Evolutionary conservation across 345 rosid species (phyloP), one percentile per base, ranked within the genome.

Genomic region (Eucalyptus dawsonii): DNA sequence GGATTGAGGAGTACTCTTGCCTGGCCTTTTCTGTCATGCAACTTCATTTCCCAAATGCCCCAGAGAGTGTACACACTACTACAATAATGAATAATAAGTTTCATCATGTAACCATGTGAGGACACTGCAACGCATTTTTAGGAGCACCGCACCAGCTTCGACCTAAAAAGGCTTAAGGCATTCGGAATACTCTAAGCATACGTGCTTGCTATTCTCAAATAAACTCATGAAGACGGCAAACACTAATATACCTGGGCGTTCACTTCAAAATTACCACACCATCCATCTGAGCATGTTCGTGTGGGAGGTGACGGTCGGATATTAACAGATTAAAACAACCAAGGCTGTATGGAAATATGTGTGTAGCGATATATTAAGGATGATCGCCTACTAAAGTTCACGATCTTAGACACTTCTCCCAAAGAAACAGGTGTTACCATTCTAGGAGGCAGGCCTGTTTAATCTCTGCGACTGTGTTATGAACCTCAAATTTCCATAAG

Each of bases 401-500:
- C 62, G 47, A 40, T 40, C 85, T 76, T 76, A 76, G 42, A 76
- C 83, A 76, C 50, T 53, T 44, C 34, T 21, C n/a, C 31, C 45
- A 44, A 15, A 1, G 40, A 58, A 53, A 6, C 53, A 45, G 34
- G 42, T 27, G 81, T 14, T 42, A 58, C 40, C 49, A 60, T 87
- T 34, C 47, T 81, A 88, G 51, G 80, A 81, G 89, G 89, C 45
- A 85, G 60, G 29, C 69, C 72, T 60, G 27, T 91, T 93, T 54
- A 90, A 88, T 47, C 92, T 94, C 89, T 91, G 95, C 56, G 87
- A 42, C 58, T 89, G 91, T 24, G 94, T 87, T 88, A 94, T 65
- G 65, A 91, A 87, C 87, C 96, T 95, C 91, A 97, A 91, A 67
- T 90, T 94, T 88, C 91, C 96, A 83, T 96, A 97, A 15, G 95